phyloP scores from a whole-genome alignment of 306 rosid species.

The Glycyrrhiza uralensis region DNA sequence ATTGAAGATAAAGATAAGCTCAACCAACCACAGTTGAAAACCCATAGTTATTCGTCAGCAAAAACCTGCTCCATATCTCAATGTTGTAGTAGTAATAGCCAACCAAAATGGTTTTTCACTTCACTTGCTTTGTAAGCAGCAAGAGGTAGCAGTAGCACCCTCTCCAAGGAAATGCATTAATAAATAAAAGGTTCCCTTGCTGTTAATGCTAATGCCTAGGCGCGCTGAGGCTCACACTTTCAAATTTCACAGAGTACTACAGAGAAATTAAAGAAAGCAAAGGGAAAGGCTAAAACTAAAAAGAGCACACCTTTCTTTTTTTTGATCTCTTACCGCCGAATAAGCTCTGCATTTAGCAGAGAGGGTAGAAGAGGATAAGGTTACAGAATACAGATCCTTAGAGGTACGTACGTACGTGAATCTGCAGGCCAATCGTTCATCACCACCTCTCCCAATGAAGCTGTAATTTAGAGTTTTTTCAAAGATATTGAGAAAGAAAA shows the following conservation, averaged over 20 bases:
- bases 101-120: slow-evolving; percentile 32
- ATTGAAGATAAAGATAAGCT: not conserved
- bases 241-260: slow-evolving; percentile 21
- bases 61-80: slow-evolving; percentile 37
- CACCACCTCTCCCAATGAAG: slow-evolving; percentile 55
- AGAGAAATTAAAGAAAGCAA: too few relatives aligned
- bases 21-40: slow-evolving; percentile 10
- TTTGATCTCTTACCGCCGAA: slow-evolving; percentile 24
- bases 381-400: slow-evolving; percentile 41
- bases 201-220: not conserved
- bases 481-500: not conserved
- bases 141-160: slow-evolving; percentile 31
- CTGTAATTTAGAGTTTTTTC: slow-evolving; percentile 44
- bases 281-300: too few relatives aligned
- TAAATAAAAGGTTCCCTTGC: not conserved
- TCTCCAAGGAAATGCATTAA: slow-evolving; percentile 30
- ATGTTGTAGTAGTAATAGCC: slow-evolving; percentile 23
- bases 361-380: slow-evolving; percentile 43
- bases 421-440: slow-evolving; percentile 37
- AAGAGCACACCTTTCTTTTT: not conserved
- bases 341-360: slow-evolving; percentile 11
- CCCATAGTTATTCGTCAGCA: slow-evolving; percentile 21
- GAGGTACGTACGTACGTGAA: slow-evolving; percentile 30
- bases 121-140: not conserved
- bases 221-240: slow-evolving; percentile 31